Conservation (phyloP, 495 filamentous ascomycete genomes). For the Aspergillus cavernicola region DNA sequence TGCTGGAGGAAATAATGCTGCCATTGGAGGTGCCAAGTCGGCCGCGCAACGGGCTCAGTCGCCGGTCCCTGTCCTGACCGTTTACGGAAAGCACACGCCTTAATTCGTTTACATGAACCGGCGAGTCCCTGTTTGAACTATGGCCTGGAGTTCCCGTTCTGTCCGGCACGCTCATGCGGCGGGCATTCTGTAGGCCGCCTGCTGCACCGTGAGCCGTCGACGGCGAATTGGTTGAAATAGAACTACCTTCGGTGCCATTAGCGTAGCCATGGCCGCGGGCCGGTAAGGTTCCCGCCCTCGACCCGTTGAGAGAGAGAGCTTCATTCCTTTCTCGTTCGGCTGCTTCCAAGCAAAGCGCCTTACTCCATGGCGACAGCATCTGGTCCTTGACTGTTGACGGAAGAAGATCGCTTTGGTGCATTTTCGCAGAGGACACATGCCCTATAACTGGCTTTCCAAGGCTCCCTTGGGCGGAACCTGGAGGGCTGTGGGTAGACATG, state of each 20-base stretch:
- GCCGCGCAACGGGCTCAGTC: constrained; percentile 38
- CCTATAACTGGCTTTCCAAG: constrained; percentile 59
- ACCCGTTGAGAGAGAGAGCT: constrained; percentile 67
- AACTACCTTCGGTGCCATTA: constrained; percentile 48
- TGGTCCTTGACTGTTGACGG: constrained; percentile 56
- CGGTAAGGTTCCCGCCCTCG: constrained; percentile 59
- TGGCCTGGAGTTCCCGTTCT: constrained; percentile 49
- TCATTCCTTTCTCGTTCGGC: constrained; percentile 64
- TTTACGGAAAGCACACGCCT: constrained; percentile 65
- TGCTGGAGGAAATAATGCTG: constrained; percentile 41
- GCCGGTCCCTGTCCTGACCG: constrained; percentile 32
- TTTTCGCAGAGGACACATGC: constrained; percentile 26
- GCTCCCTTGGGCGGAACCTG: constrained; percentile 64
- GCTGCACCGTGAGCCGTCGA: constrained; percentile 26
- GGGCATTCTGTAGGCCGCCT: constrained; percentile 24
- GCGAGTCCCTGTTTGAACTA: constrained; percentile 58
- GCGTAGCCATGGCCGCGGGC: constrained; percentile 52
- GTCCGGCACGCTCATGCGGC: constrained; percentile 41
- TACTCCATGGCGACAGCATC: constrained; percentile 73
- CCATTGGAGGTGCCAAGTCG: constrained; percentile 33
- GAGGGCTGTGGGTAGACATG: constrained; percentile 58
- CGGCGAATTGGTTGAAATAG: constrained; percentile 25
- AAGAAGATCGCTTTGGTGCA: constrained; percentile 37
- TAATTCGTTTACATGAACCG: constrained; percentile 84
- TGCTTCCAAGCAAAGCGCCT: constrained; percentile 62